Conservation (phyloP, 306 rosid genomes). For the Dryas alaskensis region DNA sequence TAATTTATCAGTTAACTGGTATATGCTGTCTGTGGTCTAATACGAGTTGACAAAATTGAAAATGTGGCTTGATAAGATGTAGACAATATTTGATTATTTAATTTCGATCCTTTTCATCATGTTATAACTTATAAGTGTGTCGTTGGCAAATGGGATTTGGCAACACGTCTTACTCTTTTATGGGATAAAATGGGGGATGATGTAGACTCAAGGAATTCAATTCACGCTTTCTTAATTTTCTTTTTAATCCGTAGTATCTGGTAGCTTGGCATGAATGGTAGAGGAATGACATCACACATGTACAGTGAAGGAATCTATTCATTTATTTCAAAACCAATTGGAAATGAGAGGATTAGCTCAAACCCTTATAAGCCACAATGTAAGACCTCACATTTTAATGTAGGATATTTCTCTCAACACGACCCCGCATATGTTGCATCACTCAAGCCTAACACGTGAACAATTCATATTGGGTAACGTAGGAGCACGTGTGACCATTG, state of each 20-base stretch:
- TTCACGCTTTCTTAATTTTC: background rate
- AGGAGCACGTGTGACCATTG: too few relatives aligned
- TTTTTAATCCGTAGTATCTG: too few relatives aligned
- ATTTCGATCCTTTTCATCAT: background rate
- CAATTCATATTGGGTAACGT: too few relatives aligned
- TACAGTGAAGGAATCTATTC: background rate
- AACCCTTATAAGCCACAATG: too few relatives aligned
- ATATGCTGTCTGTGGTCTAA: background rate
- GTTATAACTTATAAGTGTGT: background rate
- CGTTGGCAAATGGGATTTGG: background rate
- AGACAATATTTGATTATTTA: too few relatives aligned
- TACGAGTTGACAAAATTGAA: background rate
- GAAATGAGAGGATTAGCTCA: too few relatives aligned
- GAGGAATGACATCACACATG: background rate
- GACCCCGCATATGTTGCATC: too few relatives aligned
- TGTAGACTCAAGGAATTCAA: background rate
- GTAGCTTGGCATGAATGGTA: background rate
- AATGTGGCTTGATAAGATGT: too few relatives aligned
- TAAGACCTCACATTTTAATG: too few relatives aligned
- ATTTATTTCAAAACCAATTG: too few relatives aligned
- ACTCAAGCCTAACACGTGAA: too few relatives aligned
- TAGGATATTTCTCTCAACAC: background rate
- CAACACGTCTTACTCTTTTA: background rate
- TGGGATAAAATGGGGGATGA: background rate
- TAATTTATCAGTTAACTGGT: too few relatives aligned